Conservation (phyloP, 2,329 filamentous ascomycete species). For the Sporothrix dimorphospora region DNA sequence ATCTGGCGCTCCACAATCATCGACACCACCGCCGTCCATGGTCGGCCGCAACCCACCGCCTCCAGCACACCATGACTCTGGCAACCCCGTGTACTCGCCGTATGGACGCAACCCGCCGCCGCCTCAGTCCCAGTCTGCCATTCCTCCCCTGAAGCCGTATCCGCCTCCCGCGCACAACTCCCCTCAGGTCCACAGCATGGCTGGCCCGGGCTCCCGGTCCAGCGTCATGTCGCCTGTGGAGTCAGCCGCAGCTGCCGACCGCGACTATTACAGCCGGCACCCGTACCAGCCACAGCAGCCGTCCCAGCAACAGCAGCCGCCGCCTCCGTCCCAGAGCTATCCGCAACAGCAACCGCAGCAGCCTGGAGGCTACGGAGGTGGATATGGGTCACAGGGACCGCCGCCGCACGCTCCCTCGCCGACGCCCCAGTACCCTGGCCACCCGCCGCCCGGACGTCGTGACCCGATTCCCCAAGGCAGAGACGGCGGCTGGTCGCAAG, state of each 20-base stretch:
- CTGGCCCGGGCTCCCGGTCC: slow-evolving; percentile 45
- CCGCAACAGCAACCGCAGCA: slow-evolving; percentile 32
- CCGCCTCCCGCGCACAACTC: slow-evolving; percentile 50
- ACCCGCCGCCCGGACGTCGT: slow-evolving; percentile 49
- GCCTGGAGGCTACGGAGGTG: slow-evolving; percentile 23
- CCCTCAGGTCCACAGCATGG: slow-evolving; percentile 54
- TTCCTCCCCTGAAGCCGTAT: slow-evolving; percentile 59
- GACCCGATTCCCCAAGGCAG: slow-evolving; percentile 46
- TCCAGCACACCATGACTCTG: slow-evolving; percentile 53
- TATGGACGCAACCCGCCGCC: slow-evolving; percentile 48
- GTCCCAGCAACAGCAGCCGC: slow-evolving; percentile 39
- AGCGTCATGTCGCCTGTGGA: slow-evolving; percentile 49
- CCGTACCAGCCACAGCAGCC: slow-evolving; percentile 42
- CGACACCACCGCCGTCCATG: slow-evolving; percentile 27
- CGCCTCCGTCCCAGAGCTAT: slow-evolving; percentile 25
- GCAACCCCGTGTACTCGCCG: slow-evolving; percentile 50
- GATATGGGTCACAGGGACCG: slow-evolving; percentile 23
- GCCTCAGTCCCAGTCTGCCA: slow-evolving; percentile 46
- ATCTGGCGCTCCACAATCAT: slow-evolving; percentile 22
- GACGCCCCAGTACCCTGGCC: slow-evolving; percentile 48
- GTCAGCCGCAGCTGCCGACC: slow-evolving; percentile 41
- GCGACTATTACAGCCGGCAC: slow-evolving; percentile 54
- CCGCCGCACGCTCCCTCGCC: slow-evolving; percentile 29
- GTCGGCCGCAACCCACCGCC: slow-evolving; percentile 52
- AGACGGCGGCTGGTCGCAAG: slow-evolving; percentile 44